Conservation (phyloP, 495 filamentous ascomycete species). For the Talaromyces ruber region DNA sequence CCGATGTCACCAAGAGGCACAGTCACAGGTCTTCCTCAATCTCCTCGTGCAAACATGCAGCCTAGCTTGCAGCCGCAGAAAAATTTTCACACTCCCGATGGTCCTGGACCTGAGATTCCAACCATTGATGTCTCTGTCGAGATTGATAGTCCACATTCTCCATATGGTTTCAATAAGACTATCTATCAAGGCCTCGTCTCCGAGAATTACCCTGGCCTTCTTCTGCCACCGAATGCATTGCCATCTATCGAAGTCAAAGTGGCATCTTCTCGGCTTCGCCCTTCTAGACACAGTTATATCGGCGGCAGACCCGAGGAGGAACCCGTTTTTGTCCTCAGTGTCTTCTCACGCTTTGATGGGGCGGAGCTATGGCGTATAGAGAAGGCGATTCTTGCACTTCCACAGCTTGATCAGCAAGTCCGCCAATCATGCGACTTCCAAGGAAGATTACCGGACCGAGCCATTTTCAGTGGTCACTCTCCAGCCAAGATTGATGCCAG, state of each 20-base stretch:
- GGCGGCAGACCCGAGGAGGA: slow-evolving; percentile 70
- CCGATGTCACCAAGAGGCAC: slow-evolving; percentile 55
- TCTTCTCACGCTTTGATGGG: slow-evolving; percentile 70
- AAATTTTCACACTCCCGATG: slow-evolving; percentile 6
- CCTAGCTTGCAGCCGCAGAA: slow-evolving; percentile 6
- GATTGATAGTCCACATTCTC: slow-evolving; percentile 26
- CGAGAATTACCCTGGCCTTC: slow-evolving; percentile 73
- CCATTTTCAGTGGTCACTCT: slow-evolving; percentile 85
- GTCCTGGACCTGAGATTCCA: slow-evolving; percentile 18
- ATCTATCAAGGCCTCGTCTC: slow-evolving; percentile 66
- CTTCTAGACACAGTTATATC: slow-evolving; percentile 76
- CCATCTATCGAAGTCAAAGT: slow-evolving; percentile 78
- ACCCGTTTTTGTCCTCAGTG: slow-evolving; percentile 84
- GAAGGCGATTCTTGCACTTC: slow-evolving; percentile 77
- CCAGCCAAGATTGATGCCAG: slow-evolving; percentile 90
- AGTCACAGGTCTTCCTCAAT: slow-evolving; percentile 55
- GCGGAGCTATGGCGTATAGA: slow-evolving; percentile 88
- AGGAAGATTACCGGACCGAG: slow-evolving; percentile 69
- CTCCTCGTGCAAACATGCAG: slow-evolving; percentile 55
- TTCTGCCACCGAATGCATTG: slow-evolving; percentile 86
- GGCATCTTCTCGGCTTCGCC: slow-evolving; percentile 86
- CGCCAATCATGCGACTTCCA: slow-evolving; percentile 60
- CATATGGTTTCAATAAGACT: slow-evolving; percentile 11
- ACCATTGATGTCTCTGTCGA: slow-evolving; percentile 32
- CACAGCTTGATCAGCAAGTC: slow-evolving; percentile 70